Conservation (phyloP, 1,284 basidiomycete species). For the Heliocybe sulcata region DNA sequence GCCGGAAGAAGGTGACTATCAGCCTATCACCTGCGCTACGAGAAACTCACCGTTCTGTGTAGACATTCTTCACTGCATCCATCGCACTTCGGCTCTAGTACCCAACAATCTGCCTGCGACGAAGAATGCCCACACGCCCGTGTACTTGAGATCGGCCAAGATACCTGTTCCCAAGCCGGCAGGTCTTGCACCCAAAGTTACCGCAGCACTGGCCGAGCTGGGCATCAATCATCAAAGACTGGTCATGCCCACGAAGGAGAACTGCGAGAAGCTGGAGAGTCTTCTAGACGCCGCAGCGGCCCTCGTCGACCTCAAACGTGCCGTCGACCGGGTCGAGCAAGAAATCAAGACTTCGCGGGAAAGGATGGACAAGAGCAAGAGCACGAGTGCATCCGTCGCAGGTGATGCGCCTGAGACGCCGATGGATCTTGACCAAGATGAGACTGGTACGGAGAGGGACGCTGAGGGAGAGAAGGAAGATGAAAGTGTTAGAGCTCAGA, state of each 20-base stretch:
- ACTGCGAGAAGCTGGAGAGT: constrained; percentile 64
- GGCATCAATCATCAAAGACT: constrained; percentile 68
- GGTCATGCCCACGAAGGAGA: constrained; percentile 88
- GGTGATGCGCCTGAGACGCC: constrained; percentile 14
- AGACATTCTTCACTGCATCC: constrained; percentile 75
- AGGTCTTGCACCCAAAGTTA: constrained; percentile 60
- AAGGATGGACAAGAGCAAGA: constrained; percentile 26
- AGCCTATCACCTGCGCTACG: not conserved
- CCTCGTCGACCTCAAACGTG: constrained; percentile 82
- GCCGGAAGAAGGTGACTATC: not conserved
- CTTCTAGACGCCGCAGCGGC: constrained; percentile 65
- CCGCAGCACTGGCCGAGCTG: constrained; percentile 69
- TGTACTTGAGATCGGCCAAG: constrained; percentile 77
- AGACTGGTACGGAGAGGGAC: constrained; percentile 4
- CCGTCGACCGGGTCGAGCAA: constrained; percentile 80
- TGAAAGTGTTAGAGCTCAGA: constrained; percentile 50
- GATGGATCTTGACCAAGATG: constrained; percentile 18
- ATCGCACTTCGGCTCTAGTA: constrained; percentile 53
- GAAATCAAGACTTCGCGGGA: constrained; percentile 58
- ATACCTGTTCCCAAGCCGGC: constrained; percentile 71
- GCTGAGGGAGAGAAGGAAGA: constrained; percentile 24
- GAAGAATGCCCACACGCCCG: constrained; percentile 72
- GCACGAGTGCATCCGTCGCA: constrained; percentile 19
- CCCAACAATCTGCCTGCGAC: constrained; percentile 43
- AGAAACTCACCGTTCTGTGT: constrained; percentile 1